Evolutionary conservation across 805 yeast species (phyloP).

Genomic region (Grigorovia transvaalensis): DNA sequence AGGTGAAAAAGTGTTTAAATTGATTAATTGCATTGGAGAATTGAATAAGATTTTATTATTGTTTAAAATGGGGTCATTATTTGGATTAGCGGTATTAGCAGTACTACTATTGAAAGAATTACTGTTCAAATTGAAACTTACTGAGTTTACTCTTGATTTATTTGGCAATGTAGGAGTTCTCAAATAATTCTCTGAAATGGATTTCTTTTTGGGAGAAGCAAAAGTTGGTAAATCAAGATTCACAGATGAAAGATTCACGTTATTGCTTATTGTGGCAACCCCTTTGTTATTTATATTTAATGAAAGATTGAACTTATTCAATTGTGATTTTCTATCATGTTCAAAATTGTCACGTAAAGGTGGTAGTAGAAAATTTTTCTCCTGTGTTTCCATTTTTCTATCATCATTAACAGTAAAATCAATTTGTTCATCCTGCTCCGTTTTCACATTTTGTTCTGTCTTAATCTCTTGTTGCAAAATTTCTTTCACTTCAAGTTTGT

Average conservation of each 20-base stretch:
- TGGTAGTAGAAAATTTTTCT: not conserved
- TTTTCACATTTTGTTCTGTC: not conserved
- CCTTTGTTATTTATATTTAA: constrained; percentile 24
- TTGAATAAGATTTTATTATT: not conserved
- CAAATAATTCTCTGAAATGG: not conserved
- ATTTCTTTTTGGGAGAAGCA: constrained; percentile 2
- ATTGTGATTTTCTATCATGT: not conserved
- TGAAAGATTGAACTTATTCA: constrained; percentile 12
- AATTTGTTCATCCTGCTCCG: not conserved
- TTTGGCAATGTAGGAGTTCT: not conserved
- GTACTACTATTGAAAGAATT: not conserved
- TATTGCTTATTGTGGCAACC: constrained; percentile 22
- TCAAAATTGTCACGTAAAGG: not conserved
- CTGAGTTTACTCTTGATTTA: not conserved
- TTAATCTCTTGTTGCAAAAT: not conserved
- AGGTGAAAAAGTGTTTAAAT: not conserved
- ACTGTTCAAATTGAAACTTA: not conserved
- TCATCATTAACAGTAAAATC: not conserved
- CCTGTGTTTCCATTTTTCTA: not conserved
- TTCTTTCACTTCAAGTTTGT: not conserved
- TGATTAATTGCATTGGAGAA: not conserved
- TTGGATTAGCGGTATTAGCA: not conserved
- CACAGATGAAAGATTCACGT: not conserved
- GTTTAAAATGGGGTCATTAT: not conserved
- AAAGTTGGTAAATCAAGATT: constrained; percentile 3